Percentiles rank a stretch among this genome's conserved stretches.
Evolutionary conservation across 768 basidiomycete species (phyloP).

Genomic region (Neoboletus magnificus): DNA sequence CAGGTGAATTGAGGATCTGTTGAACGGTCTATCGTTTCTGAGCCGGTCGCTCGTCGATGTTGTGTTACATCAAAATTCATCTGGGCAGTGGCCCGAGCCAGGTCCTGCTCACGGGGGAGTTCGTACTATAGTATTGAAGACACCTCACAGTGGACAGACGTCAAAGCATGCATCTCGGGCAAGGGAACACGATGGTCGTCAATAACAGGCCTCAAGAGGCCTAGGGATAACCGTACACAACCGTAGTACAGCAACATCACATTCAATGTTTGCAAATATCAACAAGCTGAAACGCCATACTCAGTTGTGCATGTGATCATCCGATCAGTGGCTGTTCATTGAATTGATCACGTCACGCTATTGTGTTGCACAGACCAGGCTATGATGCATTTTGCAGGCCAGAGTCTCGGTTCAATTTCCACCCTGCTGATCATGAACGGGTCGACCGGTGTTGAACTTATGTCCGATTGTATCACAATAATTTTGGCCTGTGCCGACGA

Average conservation of each 20-base stretch:
- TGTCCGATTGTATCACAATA: background rate
- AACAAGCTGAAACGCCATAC: too few relatives aligned
- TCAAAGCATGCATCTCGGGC: too few relatives aligned
- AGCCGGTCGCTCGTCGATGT: background rate
- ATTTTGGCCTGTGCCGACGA: background rate
- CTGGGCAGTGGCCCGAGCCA: background rate
- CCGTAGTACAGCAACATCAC: too few relatives aligned
- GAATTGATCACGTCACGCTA: background rate
- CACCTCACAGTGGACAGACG: too few relatives aligned
- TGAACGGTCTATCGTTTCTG: background rate
- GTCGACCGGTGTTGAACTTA: background rate
- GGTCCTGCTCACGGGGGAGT: too few relatives aligned
- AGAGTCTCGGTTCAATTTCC: background rate
- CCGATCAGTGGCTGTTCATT: background rate
- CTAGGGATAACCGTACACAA: too few relatives aligned
- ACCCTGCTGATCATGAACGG: background rate
- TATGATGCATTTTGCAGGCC: background rate
- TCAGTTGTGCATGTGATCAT: too few relatives aligned
- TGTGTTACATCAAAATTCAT: background rate
- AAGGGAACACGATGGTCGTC: too few relatives aligned
- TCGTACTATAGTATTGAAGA: too few relatives aligned
- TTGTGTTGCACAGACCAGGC: background rate
- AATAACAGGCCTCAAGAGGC: too few relatives aligned
- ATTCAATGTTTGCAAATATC: too few relatives aligned
- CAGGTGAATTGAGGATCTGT: background rate